A percentile compares a stretch with the other conserved stretches of the same genome.
These are phyloP conservation scores for Ustilaginoidea virens DNA, from an alignment of 2,329 filamentous ascomycete species.

Conservation along the genomic window DNA sequence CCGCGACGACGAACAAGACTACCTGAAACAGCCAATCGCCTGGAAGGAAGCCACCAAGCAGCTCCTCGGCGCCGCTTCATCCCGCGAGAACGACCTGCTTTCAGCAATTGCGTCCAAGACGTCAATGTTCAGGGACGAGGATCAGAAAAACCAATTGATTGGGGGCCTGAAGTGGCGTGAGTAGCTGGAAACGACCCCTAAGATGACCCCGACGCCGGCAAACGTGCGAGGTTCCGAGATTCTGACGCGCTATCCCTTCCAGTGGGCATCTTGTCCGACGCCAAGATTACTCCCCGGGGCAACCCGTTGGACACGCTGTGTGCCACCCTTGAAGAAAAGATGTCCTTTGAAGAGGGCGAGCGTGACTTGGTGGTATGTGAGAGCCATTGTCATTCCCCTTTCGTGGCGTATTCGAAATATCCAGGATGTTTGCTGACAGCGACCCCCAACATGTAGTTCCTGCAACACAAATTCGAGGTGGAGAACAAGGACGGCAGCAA, in stretches of 20 bases:
- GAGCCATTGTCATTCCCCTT: too few relatives aligned
- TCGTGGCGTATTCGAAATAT: too few relatives aligned
- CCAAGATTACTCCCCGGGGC: constrained; percentile 52
- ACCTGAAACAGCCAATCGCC: constrained; percentile 45
- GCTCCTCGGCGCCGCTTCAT: constrained; percentile 54
- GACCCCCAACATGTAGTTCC: constrained; percentile 10
- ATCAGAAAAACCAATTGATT: neutral
- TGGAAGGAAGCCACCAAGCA: constrained; percentile 80
- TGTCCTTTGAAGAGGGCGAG: constrained; percentile 72
- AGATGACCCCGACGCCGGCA: too few relatives aligned
- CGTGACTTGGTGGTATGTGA: constrained; percentile 56
- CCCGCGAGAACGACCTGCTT: constrained; percentile 52
- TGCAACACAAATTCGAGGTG: constrained; percentile 74
- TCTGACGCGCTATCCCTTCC: neutral
- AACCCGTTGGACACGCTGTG: constrained; percentile 88
- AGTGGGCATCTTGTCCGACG: constrained; percentile 49
- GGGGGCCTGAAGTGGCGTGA: neutral
- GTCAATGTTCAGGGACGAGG: neutral
- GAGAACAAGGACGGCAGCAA: constrained; percentile 59
- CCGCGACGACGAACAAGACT: constrained; percentile 39
- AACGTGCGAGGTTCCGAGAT: too few relatives aligned
- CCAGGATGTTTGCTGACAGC: neutral
- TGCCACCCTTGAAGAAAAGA: constrained; percentile 78
- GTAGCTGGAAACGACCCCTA: neutral
- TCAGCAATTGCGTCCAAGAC: constrained; percentile 63